Percentiles rank a stretch among this genome's conserved stretches.
Evolutionary conservation across 1,284 basidiomycete genomes (phyloP).

Genomic region (Kwoniella shivajii): DNA sequence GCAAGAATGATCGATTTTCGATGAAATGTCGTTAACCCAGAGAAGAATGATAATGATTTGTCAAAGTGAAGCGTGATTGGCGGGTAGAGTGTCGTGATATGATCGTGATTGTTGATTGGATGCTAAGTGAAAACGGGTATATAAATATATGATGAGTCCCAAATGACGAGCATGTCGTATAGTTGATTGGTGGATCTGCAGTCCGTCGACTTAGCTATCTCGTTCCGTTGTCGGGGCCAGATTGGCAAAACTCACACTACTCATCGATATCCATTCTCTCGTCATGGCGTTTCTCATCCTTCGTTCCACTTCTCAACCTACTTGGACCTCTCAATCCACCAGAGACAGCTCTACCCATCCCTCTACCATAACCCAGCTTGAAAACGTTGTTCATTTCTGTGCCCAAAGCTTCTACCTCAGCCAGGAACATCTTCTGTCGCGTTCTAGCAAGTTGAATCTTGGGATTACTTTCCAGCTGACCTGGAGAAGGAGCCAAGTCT

Average conservation of each 20-base stretch:
- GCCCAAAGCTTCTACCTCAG: slow-evolving; percentile 44
- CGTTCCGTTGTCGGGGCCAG: too few relatives aligned
- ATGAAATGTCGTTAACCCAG: too few relatives aligned
- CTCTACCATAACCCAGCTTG: slow-evolving; percentile 14
- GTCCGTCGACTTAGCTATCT: too few relatives aligned
- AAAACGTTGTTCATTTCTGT: slow-evolving; percentile 15
- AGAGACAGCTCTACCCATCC: slow-evolving; percentile 4
- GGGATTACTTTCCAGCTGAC: slow-evolving; percentile 7
- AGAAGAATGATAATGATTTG: too few relatives aligned
- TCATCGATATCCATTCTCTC: slow-evolving; percentile 10
- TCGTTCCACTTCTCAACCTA: slow-evolving; percentile 4
- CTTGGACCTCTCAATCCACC: slow-evolving; percentile 11
- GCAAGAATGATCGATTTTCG: too few relatives aligned
- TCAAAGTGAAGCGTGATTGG: too few relatives aligned
- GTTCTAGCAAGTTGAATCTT: slow-evolving; percentile 22
- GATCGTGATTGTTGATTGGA: too few relatives aligned
- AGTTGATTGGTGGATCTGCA: too few relatives aligned
- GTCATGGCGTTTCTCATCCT: not conserved
- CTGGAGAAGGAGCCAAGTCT: slow-evolving; percentile 1
- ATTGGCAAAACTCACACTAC: not conserved
- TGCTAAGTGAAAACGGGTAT: too few relatives aligned
- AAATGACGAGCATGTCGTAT: too few relatives aligned
- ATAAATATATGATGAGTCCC: too few relatives aligned
- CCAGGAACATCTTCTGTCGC: slow-evolving; percentile 58
- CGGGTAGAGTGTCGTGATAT: too few relatives aligned